Base-by-base conservation (phyloP, 352 stramenopile species). In the Globisporangium carolinianum region DNA sequence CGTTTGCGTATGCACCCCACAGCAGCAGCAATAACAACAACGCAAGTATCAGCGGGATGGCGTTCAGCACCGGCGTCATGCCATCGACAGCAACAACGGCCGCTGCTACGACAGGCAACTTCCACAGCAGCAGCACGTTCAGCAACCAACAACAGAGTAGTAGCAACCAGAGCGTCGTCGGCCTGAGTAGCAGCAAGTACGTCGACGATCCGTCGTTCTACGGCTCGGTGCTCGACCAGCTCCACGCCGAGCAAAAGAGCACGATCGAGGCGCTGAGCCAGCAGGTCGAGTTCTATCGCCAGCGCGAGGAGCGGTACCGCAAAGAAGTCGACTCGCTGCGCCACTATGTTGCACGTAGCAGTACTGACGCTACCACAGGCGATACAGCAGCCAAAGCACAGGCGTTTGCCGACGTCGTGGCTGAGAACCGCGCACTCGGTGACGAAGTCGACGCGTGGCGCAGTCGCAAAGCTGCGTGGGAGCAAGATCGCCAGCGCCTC, bases 191-290 rank as follows among this genome's bases (percentile, higher is more conserved):
- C 48, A 47, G 55, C 61, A 79, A 75, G 51, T 54, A 68, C 47
- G 39, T 60, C 7, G 73, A 83, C 43, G 71, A 83, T 42, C 58
- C 63, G 9, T 70, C 60, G 54, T 83, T 75, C 55, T 83, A 78
- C 60, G 66, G 69, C 14, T 81, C 72, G 7, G 79, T 84, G 54
- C 52, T 89, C 56, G 81, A 91, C 64, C 78, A 91, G 57, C 66
- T 91, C 47, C 81, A 91, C 60, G 76, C 81, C 51, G 81, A 91
- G 55, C 81, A 91, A 61, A 87, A 87, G 59, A 81, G 75, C 53
- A 91, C 81, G n/a, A 91, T 91, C 67, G 81, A 91, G 67, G 81
- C 81, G 53, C 55, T 91, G 39, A 79, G 72, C 10, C 83, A 74
- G 56, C 81, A 91, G 58, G 77, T 91, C 11, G 75, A 89, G 62